These are phyloP conservation scores for Teratosphaeria epicoccoides DNA, from an alignment of 2,329 filamentous ascomycete genomes.

Conservation along the genomic window DNA sequence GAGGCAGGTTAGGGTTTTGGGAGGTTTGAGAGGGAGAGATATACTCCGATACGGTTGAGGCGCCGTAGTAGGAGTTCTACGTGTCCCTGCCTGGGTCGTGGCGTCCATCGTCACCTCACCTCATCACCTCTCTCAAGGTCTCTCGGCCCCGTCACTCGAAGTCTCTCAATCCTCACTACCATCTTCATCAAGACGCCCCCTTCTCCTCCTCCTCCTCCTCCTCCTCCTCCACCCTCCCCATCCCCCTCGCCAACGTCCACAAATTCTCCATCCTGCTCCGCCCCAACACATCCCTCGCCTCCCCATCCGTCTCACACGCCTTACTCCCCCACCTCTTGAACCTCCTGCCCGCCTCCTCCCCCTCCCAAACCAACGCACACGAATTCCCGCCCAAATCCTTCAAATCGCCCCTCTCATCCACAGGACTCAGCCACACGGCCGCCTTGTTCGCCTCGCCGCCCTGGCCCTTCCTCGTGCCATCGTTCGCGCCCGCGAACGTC, in stretches of 20 bases:
- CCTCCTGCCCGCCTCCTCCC: conserved; percentile 65
- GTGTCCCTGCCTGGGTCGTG: too few relatives aligned
- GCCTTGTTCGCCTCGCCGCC: conserved; percentile 50
- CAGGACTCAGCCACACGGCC: conserved; percentile 63
- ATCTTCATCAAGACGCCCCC: too few relatives aligned
- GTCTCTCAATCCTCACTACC: too few relatives aligned
- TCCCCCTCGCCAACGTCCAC: conserved; percentile 76
- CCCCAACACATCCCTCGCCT: conserved; percentile 69
- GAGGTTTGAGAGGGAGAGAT: too few relatives aligned
- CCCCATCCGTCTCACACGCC: conserved; percentile 84
- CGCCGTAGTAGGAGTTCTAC: too few relatives aligned
- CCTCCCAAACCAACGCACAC: conserved; percentile 81
- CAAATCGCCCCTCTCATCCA: conserved; percentile 65
- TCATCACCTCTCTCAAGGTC: too few relatives aligned
- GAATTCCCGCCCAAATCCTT: conserved; percentile 76
- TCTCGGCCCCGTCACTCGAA: too few relatives aligned
- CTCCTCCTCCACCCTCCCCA: conserved; percentile 1
- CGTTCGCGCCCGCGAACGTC: conserved; percentile 20
- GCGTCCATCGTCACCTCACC: too few relatives aligned
- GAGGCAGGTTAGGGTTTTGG: not conserved
- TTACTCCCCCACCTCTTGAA: conserved; percentile 85
- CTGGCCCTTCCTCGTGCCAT: conserved; percentile 20
- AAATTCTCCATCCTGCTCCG: conserved; percentile 89
- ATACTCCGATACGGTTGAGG: too few relatives aligned
- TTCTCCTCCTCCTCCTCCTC: not conserved